Base-by-base conservation (phyloP, 805 yeast genomes). In the Metschnikowia cubensis region DNA sequence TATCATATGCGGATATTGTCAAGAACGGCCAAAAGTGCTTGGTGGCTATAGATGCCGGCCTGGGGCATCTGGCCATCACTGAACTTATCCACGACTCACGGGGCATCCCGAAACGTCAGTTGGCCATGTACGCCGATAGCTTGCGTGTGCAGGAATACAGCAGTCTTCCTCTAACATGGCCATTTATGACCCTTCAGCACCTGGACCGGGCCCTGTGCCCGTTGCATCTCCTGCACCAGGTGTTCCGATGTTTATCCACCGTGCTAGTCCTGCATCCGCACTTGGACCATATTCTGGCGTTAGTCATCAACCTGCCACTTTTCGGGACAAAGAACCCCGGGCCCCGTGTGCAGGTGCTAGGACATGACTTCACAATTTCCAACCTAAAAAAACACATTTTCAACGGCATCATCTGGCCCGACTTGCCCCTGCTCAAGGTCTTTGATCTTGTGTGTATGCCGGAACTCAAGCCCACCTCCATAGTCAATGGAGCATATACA, bases 381-480 rank as follows among this genome's bases (percentile, higher is more conserved):
- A 77, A 82, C 0, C 63, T 90, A 8, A 66, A 74, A 51, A 61
- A 65, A 1, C 75, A 83, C 62, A 65, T 88, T 0, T 90, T 90
- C 68, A 91, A 90, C 64, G 88, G 84, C 41, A 59, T 69, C 4
- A 70, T 87, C 2, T 90, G 97, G 97, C 97, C 97, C 4, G 77
- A 86, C 57, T 67, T 84, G 62, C 70, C 77, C 10, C 59, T 56
- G 43, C 62, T 63, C 41, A 59, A 63, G 29, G 51, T 68, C 15
- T 29, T 73, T 6, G 50, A 60, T 4, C 54, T 71, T 14, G 49
- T 52, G 17, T 20, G 58, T 2, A 46, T 59, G 8, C 51, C 53
- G 14, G 59, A 54, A 40, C 48, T 55, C 20, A 18, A 42, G 3
- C 33, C 51, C 1, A 57, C 60, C 17, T 4, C 39, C 1, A 50